A percentile compares a stretch with the other conserved stretches of the same genome.
These are phyloP conservation scores for Ustilago sp. DNA, from an alignment of 1,284 basidiomycete species.

Conservation along the genomic window DNA sequence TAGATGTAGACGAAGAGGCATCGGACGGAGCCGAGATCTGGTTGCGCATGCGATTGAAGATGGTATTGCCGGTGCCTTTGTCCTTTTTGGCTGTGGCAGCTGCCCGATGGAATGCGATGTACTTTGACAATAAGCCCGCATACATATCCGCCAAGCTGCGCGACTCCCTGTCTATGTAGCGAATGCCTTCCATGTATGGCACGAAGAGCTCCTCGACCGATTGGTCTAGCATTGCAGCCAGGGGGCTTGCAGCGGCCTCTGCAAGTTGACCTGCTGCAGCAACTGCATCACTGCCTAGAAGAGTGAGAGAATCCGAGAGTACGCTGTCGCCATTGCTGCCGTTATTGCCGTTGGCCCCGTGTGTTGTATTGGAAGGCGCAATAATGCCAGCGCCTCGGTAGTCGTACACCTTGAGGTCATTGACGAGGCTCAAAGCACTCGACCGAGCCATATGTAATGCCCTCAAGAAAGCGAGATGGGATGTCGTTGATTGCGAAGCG, in stretches of 20 bases:
- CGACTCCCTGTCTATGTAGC: slow-evolving; percentile 92
- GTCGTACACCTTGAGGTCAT: slow-evolving; percentile 93
- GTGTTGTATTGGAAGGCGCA: slow-evolving; percentile 24
- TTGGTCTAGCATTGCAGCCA: slow-evolving; percentile 84
- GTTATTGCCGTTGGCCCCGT: slow-evolving; percentile 10
- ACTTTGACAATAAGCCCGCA: slow-evolving; percentile 78
- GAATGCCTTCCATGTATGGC: slow-evolving; percentile 85
- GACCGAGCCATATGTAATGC: slow-evolving; percentile 88
- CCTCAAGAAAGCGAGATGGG: slow-evolving; percentile 83
- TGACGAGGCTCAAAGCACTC: slow-evolving; percentile 82
- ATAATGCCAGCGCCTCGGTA: slow-evolving; percentile 72
- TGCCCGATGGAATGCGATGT: slow-evolving; percentile 84
- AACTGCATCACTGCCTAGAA: slow-evolving; percentile 41
- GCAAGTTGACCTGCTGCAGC: slow-evolving; percentile 49
- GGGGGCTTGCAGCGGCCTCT: slow-evolving; percentile 48
- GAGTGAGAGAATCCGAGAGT: slow-evolving; percentile 19
- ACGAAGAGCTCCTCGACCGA: slow-evolving; percentile 97
- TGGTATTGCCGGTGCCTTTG: slow-evolving; percentile 73
- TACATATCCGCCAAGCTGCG: slow-evolving; percentile 88
- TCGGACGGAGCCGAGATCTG: slow-evolving; percentile 83
- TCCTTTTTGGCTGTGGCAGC: slow-evolving; percentile 30
- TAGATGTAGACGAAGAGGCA: slow-evolving; percentile 33
- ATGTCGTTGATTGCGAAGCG: slow-evolving; percentile 17
- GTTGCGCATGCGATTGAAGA: slow-evolving; percentile 91
- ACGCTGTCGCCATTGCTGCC: slow-evolving; percentile 9